Evolutionary conservation across 768 basidiomycete genomes (phyloP), one percentile per base, ranked within the genome.

Genomic region (Leccinum olivaceopallidum): DNA sequence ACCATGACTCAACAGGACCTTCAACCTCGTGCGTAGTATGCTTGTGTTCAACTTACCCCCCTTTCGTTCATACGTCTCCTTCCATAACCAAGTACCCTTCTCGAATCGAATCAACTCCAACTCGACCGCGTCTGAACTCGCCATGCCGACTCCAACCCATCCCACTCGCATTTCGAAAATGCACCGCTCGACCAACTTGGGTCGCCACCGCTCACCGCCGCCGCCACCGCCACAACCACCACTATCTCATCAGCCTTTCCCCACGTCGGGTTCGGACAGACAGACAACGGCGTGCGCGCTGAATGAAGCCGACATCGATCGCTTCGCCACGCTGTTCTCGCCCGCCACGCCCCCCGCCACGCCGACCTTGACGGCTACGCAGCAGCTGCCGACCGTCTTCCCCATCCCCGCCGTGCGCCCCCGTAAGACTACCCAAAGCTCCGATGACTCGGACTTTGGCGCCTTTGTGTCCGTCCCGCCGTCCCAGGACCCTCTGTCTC

Each of bases 381-480:
- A 56, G 14, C 53, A 42, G 13, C 10, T 32, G 0, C 53, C 49
- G 9, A 4, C 47, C 16, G 24, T 14, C 44, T 24, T 18, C 6
- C 28, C 44, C 55, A 34, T 5, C 3, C 20, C 44, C 55, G 30
- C 48, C 26, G 4, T 53, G 32, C 57, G 47, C 14, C 28, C 65
- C 9, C 67, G 59, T 18, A 66, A 51, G 55, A 65, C 63, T 22
- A 62, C 67, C 0, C 64, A 54, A 32, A 53, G 60, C 12, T 76
- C 77, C 12, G 61, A 76, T 6, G 79, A 80, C 64, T 81, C 81
- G 0, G 86, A 88, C 20, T 87, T 86, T 66, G 85, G 86, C 10
- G 75, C 84, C 0, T 87, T 88, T 55, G 83, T 88, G 2, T 83
- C 83, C 4, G 85, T 87, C 1, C 76, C 82, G 0, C 73, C 81